phyloP scores from a whole-genome alignment of 1,139 yeast species.

The Candida mesenterica region DNA sequence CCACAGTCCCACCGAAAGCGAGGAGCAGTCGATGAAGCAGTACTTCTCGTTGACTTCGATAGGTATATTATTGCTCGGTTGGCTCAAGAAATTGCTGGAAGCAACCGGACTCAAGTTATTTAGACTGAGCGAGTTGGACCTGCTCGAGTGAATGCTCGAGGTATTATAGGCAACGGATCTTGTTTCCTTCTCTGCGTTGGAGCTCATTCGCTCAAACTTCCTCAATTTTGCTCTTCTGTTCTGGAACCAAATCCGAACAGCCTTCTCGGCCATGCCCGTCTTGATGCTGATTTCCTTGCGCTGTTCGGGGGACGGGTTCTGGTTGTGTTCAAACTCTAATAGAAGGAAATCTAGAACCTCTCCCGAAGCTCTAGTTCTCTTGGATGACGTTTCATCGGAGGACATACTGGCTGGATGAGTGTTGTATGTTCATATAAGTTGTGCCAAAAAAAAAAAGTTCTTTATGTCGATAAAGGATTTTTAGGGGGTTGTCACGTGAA shows the following conservation, averaged over 20 bases:
- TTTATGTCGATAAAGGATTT: too few species aligned
- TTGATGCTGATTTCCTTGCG: slow-evolving; percentile 69
- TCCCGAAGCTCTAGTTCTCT: slow-evolving; percentile 72
- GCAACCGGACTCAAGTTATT: slow-evolving; percentile 3
- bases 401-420: slow-evolving; percentile 11
- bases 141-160: slow-evolving; percentile 11
- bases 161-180: not conserved
- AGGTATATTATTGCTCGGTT: slow-evolving; percentile 30
- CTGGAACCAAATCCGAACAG: slow-evolving; percentile 95
- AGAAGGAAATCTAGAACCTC: slow-evolving; percentile 71
- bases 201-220: slow-evolving; percentile 48
- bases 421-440: slow-evolving; percentile 2
- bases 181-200: not conserved
- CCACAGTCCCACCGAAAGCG: slow-evolving; percentile 76
- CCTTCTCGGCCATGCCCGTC: slow-evolving; percentile 87
- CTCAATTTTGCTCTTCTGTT: slow-evolving; percentile 82
- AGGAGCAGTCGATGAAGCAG: slow-evolving; percentile 62
- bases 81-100: slow-evolving; percentile 2
- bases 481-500: not conserved
- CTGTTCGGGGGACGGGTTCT: slow-evolving; percentile 66
- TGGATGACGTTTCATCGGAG: slow-evolving; percentile 30
- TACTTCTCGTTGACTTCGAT: slow-evolving; percentile 64
- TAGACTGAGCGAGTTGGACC: slow-evolving; percentile 25
- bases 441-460: too few species aligned
- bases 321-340: slow-evolving; percentile 67